Percentiles rank a stretch among this genome's conserved stretches.
phyloP scores from a whole-genome alignment of 352 stramenopile species.

The Phytopythium helicoides region DNA sequence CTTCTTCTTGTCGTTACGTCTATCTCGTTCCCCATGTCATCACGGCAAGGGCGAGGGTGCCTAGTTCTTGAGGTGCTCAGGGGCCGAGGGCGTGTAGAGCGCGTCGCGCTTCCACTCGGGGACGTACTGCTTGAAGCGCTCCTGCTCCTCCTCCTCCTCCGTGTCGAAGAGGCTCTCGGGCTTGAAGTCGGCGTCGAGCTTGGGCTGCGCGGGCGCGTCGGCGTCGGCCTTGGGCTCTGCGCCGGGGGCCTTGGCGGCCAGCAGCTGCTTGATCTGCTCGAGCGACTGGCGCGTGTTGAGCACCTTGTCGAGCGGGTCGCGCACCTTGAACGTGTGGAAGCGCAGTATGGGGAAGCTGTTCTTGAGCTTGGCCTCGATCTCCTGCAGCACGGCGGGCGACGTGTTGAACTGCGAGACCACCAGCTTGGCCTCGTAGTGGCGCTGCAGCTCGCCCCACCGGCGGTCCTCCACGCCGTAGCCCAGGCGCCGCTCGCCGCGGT shows the following conservation, averaged over 20 bases:
- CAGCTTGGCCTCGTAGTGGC: conserved; percentile 84
- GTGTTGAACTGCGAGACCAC: conserved; percentile 87
- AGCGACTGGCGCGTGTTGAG: conserved; percentile 82
- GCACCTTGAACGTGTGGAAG: conserved; percentile 87
- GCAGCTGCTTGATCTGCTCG: conserved; percentile 48
- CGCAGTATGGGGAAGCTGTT: conserved; percentile 83
- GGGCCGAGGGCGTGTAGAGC: conserved; percentile 59
- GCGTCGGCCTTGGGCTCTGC: conserved; percentile 26
- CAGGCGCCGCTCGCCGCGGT: conserved; percentile 79
- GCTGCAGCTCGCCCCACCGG: conserved; percentile 81
- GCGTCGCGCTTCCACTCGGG: conserved; percentile 85
- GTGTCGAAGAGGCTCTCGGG: conserved; percentile 56
- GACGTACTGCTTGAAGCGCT: conserved; percentile 78
- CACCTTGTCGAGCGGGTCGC: conserved; percentile 74
- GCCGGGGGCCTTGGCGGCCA: conserved; percentile 39
- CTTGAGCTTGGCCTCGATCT: conserved; percentile 83
- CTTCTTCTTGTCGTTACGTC: background rate
- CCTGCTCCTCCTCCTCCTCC: conserved; percentile 57
- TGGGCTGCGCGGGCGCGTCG: conserved; percentile 25
- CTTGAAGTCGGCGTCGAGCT: conserved; percentile 28
- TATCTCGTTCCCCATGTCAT: background rate
- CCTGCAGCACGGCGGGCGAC: conserved; percentile 58
- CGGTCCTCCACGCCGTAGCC: conserved; percentile 85
- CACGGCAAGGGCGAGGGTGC: background rate
- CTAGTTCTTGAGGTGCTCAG: conserved; percentile 60